Evolutionary conservation across 2,329 filamentous ascomycete species (phyloP).

Genomic region (Talaromyces sp.): DNA sequence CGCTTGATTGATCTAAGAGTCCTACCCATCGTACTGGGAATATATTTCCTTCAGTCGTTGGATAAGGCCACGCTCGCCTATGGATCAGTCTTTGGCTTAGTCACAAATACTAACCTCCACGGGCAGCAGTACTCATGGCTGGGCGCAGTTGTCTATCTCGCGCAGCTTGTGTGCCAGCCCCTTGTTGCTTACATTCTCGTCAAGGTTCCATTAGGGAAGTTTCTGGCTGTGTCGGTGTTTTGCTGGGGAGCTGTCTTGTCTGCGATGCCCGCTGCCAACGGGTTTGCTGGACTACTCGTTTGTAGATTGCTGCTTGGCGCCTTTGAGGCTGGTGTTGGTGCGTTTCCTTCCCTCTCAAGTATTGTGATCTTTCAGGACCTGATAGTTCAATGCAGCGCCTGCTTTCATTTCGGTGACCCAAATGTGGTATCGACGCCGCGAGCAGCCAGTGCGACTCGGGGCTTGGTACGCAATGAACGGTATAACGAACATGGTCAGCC

Average conservation of each 20-base stretch:
- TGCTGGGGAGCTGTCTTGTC: slow-evolving; percentile 49
- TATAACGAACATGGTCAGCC: slow-evolving; percentile 45
- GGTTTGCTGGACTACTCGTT: slow-evolving; percentile 46
- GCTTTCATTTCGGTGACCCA: slow-evolving; percentile 49
- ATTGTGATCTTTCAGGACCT: background rate
- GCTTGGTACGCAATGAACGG: slow-evolving; percentile 54
- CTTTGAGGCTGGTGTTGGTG: slow-evolving; percentile 45
- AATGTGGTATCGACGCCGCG: slow-evolving; percentile 50
- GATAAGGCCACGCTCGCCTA: slow-evolving; percentile 59
- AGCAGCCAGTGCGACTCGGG: slow-evolving; percentile 46
- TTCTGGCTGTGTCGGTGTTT: slow-evolving; percentile 48
- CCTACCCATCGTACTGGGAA: slow-evolving; percentile 51
- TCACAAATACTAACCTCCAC: slow-evolving; percentile 51
- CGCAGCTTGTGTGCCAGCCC: slow-evolving; percentile 50
- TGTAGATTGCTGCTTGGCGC: slow-evolving; percentile 53
- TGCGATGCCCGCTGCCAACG: slow-evolving; percentile 48
- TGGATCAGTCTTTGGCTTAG: slow-evolving; percentile 58
- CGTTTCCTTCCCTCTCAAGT: slow-evolving; percentile 5
- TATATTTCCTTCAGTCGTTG: slow-evolving; percentile 59
- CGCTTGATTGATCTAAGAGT: slow-evolving; percentile 47
- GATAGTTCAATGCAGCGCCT: slow-evolving; percentile 32
- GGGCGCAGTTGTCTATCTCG: slow-evolving; percentile 49
- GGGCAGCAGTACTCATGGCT: slow-evolving; percentile 52
- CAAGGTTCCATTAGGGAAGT: slow-evolving; percentile 56
- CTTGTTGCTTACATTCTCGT: slow-evolving; percentile 51